A percentile compares a stretch with the other conserved stretches of the same genome.
phyloP scores from a whole-genome alignment of 176 grass and related monocot species.

The Bolboschoenus planiculmis region DNA sequence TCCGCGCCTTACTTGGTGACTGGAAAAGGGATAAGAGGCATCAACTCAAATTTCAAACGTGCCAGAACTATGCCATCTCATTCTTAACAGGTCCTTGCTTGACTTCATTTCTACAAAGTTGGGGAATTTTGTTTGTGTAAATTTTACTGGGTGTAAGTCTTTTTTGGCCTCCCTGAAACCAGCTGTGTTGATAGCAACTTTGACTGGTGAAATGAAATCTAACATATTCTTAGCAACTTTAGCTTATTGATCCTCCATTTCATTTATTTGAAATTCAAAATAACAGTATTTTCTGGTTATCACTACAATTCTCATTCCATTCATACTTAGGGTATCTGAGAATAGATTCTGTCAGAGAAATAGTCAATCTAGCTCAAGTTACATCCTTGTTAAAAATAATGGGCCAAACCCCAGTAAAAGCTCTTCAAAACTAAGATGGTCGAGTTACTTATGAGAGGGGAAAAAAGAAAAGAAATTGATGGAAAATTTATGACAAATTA shows the following conservation, averaged over 20 bases:
- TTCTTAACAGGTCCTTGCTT: background rate
- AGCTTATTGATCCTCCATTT: background rate
- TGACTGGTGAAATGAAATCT: background rate
- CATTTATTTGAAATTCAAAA: background rate
- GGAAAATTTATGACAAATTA: background rate
- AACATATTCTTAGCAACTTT: background rate
- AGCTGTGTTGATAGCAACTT: background rate
- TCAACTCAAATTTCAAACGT: constrained; percentile 15
- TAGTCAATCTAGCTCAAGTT: background rate
- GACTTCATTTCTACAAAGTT: background rate
- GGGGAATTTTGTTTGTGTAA: background rate
- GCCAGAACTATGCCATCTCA: background rate
- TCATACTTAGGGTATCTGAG: background rate
- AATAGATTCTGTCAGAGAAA: background rate
- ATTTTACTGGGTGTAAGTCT: background rate
- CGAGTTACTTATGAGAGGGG: background rate
- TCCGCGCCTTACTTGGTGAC: constrained; percentile 71
- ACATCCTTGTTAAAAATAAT: background rate
- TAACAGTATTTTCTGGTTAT: background rate
- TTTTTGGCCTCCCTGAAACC: background rate
- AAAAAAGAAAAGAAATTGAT: background rate
- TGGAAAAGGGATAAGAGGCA: constrained; percentile 52
- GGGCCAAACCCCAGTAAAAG: background rate
- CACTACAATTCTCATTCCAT: background rate
- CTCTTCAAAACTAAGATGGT: background rate